Evolutionary conservation across 2,329 filamentous ascomycete species (phyloP).

Genomic region (Parascedosporium putredinis): DNA sequence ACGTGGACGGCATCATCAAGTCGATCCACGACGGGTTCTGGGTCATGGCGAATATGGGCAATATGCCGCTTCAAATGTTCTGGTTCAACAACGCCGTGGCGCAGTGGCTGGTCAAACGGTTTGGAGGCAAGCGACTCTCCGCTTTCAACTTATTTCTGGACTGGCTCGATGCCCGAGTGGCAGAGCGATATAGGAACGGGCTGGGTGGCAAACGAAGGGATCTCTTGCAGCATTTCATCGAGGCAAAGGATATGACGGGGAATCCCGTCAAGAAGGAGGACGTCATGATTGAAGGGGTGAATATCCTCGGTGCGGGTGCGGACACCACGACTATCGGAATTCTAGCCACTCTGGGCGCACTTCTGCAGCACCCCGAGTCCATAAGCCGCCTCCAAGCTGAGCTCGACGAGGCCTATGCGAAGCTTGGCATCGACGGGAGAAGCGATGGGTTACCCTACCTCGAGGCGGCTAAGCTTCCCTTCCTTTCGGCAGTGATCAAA

Average conservation of each 20-base stretch:
- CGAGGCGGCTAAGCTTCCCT: not conserved
- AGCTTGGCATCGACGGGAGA: too few species aligned
- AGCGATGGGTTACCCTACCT: not conserved
- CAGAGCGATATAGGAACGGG: not conserved
- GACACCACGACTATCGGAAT: not conserved
- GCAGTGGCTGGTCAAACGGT: not conserved
- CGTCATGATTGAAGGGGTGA: not conserved
- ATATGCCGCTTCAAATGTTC: not conserved
- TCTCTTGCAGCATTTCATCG: not conserved
- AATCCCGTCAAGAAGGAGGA: not conserved
- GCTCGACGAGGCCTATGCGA: not conserved
- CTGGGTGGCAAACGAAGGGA: not conserved
- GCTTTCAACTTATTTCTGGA: too few species aligned
- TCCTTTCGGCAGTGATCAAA: not conserved
- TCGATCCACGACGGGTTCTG: not conserved
- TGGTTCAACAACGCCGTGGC: not conserved
- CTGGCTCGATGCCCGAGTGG: too few species aligned
- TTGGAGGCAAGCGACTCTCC: not conserved
- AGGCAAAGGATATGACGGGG: not conserved
- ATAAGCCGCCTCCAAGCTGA: not conserved
- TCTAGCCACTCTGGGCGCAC: not conserved
- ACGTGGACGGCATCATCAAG: not conserved
- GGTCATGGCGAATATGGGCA: not conserved
- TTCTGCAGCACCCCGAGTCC: not conserved
- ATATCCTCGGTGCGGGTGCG: not conserved